phyloP scores from a whole-genome alignment of 176 grass and related monocot genomes.

The Stipa capillata region DNA sequence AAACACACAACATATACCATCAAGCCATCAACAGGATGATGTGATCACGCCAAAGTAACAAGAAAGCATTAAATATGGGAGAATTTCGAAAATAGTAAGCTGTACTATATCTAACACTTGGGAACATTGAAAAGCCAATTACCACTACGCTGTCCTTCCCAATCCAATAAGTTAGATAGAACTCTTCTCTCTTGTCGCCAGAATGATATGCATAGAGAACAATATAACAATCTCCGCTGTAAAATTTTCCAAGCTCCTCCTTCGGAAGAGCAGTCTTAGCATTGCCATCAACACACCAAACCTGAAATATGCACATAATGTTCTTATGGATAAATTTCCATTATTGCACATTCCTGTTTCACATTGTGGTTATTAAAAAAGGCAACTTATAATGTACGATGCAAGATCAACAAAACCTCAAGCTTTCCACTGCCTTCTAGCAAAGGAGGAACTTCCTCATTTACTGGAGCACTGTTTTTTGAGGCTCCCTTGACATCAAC shows the following conservation, averaged over 20 bases:
- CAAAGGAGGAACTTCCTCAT: constrained; percentile 82
- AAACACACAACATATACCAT: background rate
- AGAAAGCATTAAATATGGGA: background rate
- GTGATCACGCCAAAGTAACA: background rate
- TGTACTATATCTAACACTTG: background rate
- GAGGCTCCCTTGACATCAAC: constrained; percentile 52
- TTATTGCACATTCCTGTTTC: background rate
- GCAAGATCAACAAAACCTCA: constrained; percentile 48
- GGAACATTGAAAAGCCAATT: constrained; percentile 1
- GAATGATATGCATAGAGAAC: constrained; percentile 91
- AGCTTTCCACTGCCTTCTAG: constrained; percentile 72
- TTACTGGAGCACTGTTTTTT: constrained; percentile 32
- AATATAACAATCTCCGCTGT: constrained; percentile 87
- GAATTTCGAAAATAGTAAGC: background rate
- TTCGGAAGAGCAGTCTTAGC: constrained; percentile 64
- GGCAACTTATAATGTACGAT: background rate
- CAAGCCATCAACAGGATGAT: background rate
- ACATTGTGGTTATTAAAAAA: background rate
- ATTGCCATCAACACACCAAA: constrained; percentile 57
- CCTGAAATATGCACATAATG: constrained; percentile 46
- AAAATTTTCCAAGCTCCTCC: constrained; percentile 90
- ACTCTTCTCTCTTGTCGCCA: constrained; percentile 85
- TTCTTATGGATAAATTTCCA: background rate
- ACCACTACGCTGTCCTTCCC: constrained; percentile 64
- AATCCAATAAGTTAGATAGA: constrained; percentile 82